phyloP scores from a whole-genome alignment of 1,284 basidiomycete genomes.

The Ustilago shanxiensis region DNA sequence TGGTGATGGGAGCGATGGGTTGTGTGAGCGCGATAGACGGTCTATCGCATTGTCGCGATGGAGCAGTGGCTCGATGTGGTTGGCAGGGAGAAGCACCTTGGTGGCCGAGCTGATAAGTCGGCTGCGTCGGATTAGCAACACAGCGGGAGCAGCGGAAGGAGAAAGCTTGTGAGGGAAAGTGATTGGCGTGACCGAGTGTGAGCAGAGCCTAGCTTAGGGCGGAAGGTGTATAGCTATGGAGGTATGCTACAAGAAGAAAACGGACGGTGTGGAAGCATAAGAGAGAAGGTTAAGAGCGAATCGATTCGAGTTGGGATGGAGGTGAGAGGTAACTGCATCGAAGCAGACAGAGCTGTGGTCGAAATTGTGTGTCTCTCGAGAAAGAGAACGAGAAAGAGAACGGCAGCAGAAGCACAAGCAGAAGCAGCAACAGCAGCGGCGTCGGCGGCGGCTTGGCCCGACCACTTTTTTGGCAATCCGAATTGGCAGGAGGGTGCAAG shows the following conservation, averaged over 20 bases:
- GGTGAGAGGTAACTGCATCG: neutral
- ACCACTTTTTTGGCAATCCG: slow-evolving; percentile 12
- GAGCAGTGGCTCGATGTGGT: slow-evolving; percentile 19
- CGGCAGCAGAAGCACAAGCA: too few species aligned
- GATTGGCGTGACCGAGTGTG: neutral
- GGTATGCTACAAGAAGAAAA: neutral
- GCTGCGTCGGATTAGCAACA: neutral
- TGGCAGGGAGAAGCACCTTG: neutral
- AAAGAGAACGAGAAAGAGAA: too few species aligned
- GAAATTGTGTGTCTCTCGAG: neutral
- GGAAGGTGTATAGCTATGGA: neutral
- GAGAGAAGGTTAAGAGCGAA: neutral
- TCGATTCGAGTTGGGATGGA: neutral
- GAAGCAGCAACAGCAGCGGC: too few species aligned
- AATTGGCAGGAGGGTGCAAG: neutral
- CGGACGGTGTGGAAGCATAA: neutral
- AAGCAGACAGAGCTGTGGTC: neutral
- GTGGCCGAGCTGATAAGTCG: neutral
- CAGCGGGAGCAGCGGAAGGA: neutral
- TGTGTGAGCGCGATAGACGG: neutral
- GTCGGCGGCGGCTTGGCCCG: slow-evolving; percentile 18
- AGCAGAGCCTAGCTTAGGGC: neutral
- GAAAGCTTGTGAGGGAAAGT: neutral
- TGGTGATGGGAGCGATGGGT: slow-evolving; percentile 1
- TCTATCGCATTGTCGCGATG: slow-evolving; percentile 31